Conservation (phyloP, 768 basidiomycete species). For the Thelephora aurantiotincta region DNA sequence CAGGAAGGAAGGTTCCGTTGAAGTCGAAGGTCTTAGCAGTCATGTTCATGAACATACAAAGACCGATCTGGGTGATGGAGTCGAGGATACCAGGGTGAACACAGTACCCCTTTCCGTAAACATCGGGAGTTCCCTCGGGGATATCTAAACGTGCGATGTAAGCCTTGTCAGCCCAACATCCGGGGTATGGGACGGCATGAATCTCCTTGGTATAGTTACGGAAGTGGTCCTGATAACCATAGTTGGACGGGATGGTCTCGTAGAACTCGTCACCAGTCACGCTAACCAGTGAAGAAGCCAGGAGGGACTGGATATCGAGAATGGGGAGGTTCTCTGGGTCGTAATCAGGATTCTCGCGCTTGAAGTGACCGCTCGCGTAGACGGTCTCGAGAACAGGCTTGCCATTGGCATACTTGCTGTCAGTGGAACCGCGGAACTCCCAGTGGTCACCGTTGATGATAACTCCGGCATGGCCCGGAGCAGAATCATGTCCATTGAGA, state of each 20-base stretch:
- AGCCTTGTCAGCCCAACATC: conserved; percentile 15
- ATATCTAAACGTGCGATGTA: conserved; percentile 14
- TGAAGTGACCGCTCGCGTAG: conserved; percentile 16
- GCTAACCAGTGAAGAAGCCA: conserved; percentile 6
- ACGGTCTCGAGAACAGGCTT: conserved; percentile 16
- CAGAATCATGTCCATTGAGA: conserved; percentile 8
- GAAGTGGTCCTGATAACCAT: conserved; percentile 13
- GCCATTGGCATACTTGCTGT: conserved; percentile 10
- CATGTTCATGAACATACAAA: conserved; percentile 14
- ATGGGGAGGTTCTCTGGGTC: conserved; percentile 12
- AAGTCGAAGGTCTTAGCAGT: conserved; percentile 16
- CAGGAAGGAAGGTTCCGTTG: conserved; percentile 18
- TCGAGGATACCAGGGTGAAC: conserved; percentile 21
- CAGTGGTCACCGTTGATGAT: conserved; percentile 15
- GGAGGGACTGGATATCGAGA: conserved; percentile 13
- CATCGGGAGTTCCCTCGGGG: conserved; percentile 13
- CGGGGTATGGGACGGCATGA: conserved; percentile 15
- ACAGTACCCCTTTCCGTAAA: conserved; percentile 17
- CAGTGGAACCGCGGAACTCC: conserved; percentile 17
- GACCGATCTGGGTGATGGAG: conserved; percentile 19
- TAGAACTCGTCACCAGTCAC: conserved; percentile 10
- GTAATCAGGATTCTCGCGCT: conserved; percentile 15
- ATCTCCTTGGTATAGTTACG: conserved; percentile 16
- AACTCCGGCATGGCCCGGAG: conserved; percentile 14
- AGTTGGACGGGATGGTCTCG: conserved; percentile 7